Evolutionary conservation across 2,329 filamentous ascomycete species (phyloP).

Genomic region (Ophiostoma sp.): DNA sequence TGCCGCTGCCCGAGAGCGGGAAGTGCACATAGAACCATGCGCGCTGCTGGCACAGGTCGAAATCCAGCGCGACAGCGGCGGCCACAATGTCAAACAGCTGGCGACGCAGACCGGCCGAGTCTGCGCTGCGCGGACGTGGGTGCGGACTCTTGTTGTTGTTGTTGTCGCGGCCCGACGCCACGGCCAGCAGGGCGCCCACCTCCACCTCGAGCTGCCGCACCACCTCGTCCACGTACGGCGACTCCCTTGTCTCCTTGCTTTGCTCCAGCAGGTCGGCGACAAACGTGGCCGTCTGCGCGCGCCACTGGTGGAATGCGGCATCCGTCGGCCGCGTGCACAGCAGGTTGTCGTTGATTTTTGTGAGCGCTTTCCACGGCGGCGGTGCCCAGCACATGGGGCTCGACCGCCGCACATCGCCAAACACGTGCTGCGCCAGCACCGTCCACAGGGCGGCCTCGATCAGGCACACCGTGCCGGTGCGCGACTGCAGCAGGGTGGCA

Average conservation of each 20-base stretch:
- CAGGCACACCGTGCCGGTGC: slow-evolving; percentile 7
- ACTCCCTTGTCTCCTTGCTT: not conserved
- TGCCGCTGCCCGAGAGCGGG: slow-evolving; percentile 15
- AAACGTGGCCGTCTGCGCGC: slow-evolving; percentile 23
- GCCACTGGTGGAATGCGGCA: slow-evolving; percentile 23
- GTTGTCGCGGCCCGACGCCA: not conserved
- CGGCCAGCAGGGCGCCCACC: not conserved
- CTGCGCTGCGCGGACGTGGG: not conserved
- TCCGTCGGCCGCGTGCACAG: slow-evolving; percentile 15
- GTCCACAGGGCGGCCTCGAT: slow-evolving; percentile 23
- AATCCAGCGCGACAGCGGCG: slow-evolving; percentile 21
- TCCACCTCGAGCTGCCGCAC: not conserved
- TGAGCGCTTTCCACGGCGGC: slow-evolving; percentile 10
- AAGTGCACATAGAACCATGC: slow-evolving; percentile 23
- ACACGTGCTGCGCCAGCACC: slow-evolving; percentile 21
- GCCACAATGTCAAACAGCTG: not conserved
- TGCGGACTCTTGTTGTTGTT: not conserved
- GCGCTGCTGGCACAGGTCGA: slow-evolving; percentile 24
- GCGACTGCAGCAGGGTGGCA: not conserved
- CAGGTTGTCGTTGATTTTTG: slow-evolving; percentile 18
- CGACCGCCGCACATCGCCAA: slow-evolving; percentile 16
- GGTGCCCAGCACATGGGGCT: slow-evolving; percentile 25
- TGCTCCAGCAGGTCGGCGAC: not conserved
- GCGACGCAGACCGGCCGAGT: not conserved
- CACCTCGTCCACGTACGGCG: not conserved